These are phyloP conservation scores for Metschnikowia koreensis DNA, from an alignment of 805 yeast genomes.

Conservation along the genomic window DNA sequence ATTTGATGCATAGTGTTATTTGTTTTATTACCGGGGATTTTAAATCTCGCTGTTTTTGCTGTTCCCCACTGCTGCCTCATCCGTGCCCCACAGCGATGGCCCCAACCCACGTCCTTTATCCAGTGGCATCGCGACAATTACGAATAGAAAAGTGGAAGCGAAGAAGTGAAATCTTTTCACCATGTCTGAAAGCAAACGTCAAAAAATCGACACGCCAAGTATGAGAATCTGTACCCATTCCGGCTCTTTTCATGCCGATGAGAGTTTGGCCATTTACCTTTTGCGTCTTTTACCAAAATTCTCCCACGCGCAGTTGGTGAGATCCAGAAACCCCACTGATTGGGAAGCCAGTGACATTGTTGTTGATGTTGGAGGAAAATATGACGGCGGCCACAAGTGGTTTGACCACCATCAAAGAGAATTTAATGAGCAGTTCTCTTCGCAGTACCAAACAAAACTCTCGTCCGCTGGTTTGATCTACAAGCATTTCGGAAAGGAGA, in stretches of 20 bases:
- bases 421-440: slow-evolving; percentile 71
- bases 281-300: slow-evolving; percentile 68
- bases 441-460: slow-evolving; percentile 66
- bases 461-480: slow-evolving; percentile 93
- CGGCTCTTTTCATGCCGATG: slow-evolving; percentile 97
- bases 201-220: slow-evolving; percentile 14
- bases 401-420: slow-evolving; percentile 98
- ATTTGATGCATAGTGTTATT: too few relatives aligned
- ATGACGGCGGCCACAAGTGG: slow-evolving; percentile 71
- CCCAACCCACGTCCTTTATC: slow-evolving; percentile 2
- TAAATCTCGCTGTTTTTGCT: not conserved
- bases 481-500: slow-evolving; percentile 78
- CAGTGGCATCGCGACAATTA: slow-evolving; percentile 14
- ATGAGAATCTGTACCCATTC: slow-evolving; percentile 83
- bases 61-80: not conserved
- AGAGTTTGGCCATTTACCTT: slow-evolving; percentile 89
- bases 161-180: slow-evolving; percentile 4
- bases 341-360: slow-evolving; percentile 90
- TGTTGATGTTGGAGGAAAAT: slow-evolving; percentile 91
- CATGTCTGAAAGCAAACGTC: slow-evolving; percentile 24
- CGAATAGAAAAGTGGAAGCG: slow-evolving; percentile 2
- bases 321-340: slow-evolving; percentile 79
- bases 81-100: not conserved
- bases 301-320: slow-evolving; percentile 62
- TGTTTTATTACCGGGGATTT: too few relatives aligned